phyloP scores from a whole-genome alignment of 495 filamentous ascomycete species.

The Collariella sp. region DNA sequence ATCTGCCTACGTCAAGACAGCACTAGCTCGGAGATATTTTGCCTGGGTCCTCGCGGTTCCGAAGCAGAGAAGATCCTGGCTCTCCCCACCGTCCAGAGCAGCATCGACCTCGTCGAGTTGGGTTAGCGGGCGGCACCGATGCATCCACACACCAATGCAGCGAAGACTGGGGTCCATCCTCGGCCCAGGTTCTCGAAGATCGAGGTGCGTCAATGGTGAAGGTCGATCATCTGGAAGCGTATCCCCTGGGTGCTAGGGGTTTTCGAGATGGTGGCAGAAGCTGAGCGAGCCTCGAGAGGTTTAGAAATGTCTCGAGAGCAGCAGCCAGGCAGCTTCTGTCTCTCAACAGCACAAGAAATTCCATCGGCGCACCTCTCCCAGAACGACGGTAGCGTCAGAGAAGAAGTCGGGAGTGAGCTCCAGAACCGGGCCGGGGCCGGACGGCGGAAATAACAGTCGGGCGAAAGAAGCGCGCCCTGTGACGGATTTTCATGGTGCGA shows the following conservation, averaged over 20 bases:
- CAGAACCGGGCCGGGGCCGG: neutral
- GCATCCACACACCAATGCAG: constrained; percentile 1
- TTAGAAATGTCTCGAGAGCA: no score
- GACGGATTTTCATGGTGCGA: neutral
- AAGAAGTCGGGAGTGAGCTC: neutral
- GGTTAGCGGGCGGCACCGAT: constrained; percentile 8
- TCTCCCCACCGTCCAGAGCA: constrained; percentile 2
- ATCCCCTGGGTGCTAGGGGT: neutral
- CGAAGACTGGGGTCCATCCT: neutral
- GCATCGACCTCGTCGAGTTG: neutral
- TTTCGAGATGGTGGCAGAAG: neutral
- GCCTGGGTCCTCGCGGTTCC: neutral
- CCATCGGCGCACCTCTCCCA: no score
- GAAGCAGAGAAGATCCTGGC: neutral
- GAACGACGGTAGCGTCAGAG: neutral
- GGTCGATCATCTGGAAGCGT: neutral
- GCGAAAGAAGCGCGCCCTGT: neutral
- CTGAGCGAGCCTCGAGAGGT: neutral
- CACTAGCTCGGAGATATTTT: neutral
- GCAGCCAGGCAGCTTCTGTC: neutral
- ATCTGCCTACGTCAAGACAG: neutral
- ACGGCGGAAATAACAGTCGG: constrained; percentile 9
- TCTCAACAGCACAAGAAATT: neutral
- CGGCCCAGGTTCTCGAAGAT: constrained; percentile 3
- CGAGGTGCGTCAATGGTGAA: neutral